Base-by-base conservation (phyloP, 2,329 filamentous ascomycete genomes). In the Scedosporium dehoogii region DNA sequence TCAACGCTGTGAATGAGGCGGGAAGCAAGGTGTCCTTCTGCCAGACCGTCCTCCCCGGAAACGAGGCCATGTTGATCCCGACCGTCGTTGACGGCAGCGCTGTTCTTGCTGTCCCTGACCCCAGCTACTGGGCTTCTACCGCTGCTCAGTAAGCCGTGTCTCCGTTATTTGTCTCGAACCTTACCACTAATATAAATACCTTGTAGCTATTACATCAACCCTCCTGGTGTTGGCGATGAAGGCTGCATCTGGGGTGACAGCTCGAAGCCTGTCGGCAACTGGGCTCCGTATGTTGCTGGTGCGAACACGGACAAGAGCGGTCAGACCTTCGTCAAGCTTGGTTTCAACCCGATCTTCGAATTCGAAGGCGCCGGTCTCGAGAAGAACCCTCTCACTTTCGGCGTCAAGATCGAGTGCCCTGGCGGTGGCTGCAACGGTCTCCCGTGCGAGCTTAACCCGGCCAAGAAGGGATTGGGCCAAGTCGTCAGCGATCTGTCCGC, bases 21-120 rank as follows among this genome's bases (percentile, higher is more conserved):
- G 81, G 83, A 55, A 75, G 78, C 42, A 70, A 80, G 14, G 81
- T 91, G 62, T 84, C 89, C 2, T 90, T 89, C 74, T 92, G 89
- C 74, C 89, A 92, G 74, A 92, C 89, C 4, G 87, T 91, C 14
- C 75, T 92, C 64, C 89, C 89, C 18, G 89, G 89, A 59, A 88
- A 91, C 69, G 89, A 92, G 76, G 87, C 87, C 64, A 92, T 92
- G 89, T 78, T 92, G 67, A 92, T 92, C 68, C 88, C 89, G 16
- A 92, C 88, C n/a, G 73, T 85, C 65, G 85, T 92, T 57, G 73
- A 72, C 9, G 77, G 79, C n/a, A 81, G 80, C 33, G 51, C 64
- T 44, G 62, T 61, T 14, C 77, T 93, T 62, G 88, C 90, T 59
- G 88, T 92, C 42, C 90, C 90, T 7, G 86, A 80, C 63, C 75